A percentile compares a stretch with the other conserved stretches of the same genome.
Conservation (phyloP, 176 grass and related monocot species). For the Triticum timopheevii region DNA sequence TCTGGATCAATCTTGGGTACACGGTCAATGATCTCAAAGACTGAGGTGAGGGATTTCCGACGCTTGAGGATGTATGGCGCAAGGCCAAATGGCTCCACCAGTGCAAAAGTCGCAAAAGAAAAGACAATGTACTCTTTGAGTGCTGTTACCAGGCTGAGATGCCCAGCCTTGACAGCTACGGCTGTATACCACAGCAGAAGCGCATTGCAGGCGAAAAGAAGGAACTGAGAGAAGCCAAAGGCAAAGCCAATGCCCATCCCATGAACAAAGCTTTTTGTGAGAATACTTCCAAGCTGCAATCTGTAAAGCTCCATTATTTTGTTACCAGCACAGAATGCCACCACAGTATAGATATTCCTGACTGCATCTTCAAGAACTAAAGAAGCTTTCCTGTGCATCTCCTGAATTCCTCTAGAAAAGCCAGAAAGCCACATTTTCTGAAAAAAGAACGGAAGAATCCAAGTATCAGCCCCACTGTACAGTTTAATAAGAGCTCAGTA, state of each 20-base stretch:
- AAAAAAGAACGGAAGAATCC: constrained; percentile 29
- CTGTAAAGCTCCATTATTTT: constrained; percentile 99
- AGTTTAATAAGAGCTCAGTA: constrained; percentile 5
- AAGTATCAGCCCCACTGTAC: neutral
- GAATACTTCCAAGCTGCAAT: constrained; percentile 82
- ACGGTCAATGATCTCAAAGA: constrained; percentile 91
- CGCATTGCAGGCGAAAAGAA: constrained; percentile 94
- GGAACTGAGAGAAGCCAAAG: constrained; percentile 96
- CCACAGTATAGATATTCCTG: constrained; percentile 97
- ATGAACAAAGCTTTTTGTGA: constrained; percentile 82
- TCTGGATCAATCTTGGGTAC: constrained; percentile 92
- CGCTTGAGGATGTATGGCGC: constrained; percentile 95
- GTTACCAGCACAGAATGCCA: constrained; percentile 94
- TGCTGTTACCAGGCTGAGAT: constrained; percentile 68
- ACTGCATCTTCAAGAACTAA: constrained; percentile 97
- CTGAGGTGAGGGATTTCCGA: constrained; percentile 72
- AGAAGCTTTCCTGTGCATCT: constrained; percentile 97
- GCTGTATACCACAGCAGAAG: constrained; percentile 95
- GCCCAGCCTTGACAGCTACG: constrained; percentile 54
- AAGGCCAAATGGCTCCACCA: constrained; percentile 97
- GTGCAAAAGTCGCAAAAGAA: constrained; percentile 83
- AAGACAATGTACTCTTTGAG: constrained; percentile 99
- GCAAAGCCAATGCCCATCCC: constrained; percentile 88
- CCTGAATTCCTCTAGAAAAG: constrained; percentile 96
- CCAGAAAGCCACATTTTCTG: constrained; percentile 99